A percentile compares a stretch with the other conserved stretches of the same genome.
phyloP scores from a whole-genome alignment of 2,329 filamentous ascomycete genomes.

The Microsporum canis region DNA sequence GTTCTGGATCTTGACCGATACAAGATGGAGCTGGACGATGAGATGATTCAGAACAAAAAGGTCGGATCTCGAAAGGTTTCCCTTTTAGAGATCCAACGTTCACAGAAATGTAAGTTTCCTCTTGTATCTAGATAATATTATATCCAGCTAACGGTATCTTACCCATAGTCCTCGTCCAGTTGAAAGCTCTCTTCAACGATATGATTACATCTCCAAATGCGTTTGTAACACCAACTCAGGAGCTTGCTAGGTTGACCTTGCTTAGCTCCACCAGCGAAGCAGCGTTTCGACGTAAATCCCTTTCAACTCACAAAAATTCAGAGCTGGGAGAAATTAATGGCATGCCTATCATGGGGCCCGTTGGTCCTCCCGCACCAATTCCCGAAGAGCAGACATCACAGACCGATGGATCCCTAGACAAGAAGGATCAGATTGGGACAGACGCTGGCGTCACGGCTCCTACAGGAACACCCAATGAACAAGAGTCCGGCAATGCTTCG shows the following conservation, averaged over 20 bases:
- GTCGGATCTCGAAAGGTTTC: conserved; percentile 64
- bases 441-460: conserved; percentile 26
- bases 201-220: conserved; percentile 53
- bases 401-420: conserved; percentile 3
- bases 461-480: conserved; percentile 13
- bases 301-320: conserved; percentile 25
- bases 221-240: conserved; percentile 59
- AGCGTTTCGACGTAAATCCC: conserved; percentile 39
- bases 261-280: conserved; percentile 48
- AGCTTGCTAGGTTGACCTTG: conserved; percentile 69
- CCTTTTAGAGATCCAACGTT: conserved; percentile 45
- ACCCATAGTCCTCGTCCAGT: conserved; percentile 60
- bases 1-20: conserved; percentile 64
- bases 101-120: conserved; percentile 60
- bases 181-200: conserved; percentile 57
- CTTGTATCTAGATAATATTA: conserved; percentile 6
- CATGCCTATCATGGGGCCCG: conserved; percentile 36
- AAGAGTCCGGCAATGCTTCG: conserved; percentile 10
- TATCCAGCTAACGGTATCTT: conserved; percentile 5
- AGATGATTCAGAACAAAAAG: conserved; percentile 52
- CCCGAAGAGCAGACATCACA: conserved; percentile 6
- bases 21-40: conserved; percentile 55
- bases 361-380: conserved; percentile 27
- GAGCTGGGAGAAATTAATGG: conserved; percentile 36
- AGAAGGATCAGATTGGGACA: conserved; percentile 15